Percentiles rank a stretch among this genome's conserved stretches.
Conservation (phyloP, 352 stramenopile species). For the Thalassiosira ordinaria region DNA sequence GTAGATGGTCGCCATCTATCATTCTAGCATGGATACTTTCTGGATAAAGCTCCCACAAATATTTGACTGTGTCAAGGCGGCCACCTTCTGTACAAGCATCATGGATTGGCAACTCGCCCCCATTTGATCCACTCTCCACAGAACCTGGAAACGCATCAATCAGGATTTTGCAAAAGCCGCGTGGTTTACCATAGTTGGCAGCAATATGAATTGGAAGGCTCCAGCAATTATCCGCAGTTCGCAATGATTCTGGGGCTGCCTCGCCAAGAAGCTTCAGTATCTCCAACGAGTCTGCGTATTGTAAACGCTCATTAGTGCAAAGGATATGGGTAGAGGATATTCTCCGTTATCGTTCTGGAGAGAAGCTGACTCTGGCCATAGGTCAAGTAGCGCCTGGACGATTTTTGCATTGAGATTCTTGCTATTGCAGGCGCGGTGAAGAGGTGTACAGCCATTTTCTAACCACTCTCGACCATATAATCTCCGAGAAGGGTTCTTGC, state of each 20-base stretch:
- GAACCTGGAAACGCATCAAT: not conserved
- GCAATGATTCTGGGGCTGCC: not conserved
- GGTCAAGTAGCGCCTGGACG: no score
- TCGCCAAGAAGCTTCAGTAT: not conserved
- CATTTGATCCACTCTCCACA: not conserved
- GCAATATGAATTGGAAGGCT: not conserved
- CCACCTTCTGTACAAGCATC: not conserved
- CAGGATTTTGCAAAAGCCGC: not conserved
- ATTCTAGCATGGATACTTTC: not conserved
- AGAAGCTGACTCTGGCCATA: no score
- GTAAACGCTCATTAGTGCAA: no score
- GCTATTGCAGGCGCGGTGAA: no score
- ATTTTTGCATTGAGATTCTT: no score
- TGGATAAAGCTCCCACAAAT: not conserved
- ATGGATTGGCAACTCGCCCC: not conserved
- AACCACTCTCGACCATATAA: no score
- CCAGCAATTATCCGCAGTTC: not conserved
- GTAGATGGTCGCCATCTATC: not conserved
- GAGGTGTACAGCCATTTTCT: no score
- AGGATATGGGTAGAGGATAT: no score
- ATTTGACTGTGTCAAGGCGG: not conserved
- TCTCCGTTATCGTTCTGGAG: no score
- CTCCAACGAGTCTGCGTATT: conserved; percentile 10
- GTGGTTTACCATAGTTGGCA: not conserved
- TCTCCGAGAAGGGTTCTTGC: no score